A percentile compares a stretch with the other conserved stretches of the same genome.
Evolutionary conservation across 352 stramenopile species (phyloP).

Genomic region (Phytophthora megakarya): DNA sequence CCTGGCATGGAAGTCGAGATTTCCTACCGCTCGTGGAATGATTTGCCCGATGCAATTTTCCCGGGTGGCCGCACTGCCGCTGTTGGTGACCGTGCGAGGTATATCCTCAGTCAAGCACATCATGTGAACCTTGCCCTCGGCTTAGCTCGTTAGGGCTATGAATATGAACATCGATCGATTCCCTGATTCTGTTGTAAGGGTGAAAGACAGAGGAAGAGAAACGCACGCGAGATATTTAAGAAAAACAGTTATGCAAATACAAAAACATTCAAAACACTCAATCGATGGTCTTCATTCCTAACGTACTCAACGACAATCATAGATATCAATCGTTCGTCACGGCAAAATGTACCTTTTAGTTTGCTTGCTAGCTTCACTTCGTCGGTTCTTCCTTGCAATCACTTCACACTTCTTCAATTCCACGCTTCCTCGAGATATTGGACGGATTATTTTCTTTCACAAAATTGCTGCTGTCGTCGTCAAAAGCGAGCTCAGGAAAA

Average conservation of each 20-base stretch:
- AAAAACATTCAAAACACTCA: slow-evolving; percentile 22
- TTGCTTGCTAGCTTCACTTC: slow-evolving; percentile 7
- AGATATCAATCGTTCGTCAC: slow-evolving; percentile 4
- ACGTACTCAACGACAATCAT: too few species aligned
- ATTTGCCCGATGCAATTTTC: slow-evolving; percentile 70
- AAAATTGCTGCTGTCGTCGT: slow-evolving; percentile 58
- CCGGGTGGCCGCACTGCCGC: slow-evolving; percentile 57
- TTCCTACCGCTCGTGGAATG: slow-evolving; percentile 66
- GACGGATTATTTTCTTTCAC: slow-evolving; percentile 72
- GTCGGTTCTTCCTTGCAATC: slow-evolving; percentile 10
- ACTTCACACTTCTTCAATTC: slow-evolving; percentile 66
- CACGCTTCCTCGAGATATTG: slow-evolving; percentile 61
- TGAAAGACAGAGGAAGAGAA: not conserved
- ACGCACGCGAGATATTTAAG: slow-evolving; percentile 40
- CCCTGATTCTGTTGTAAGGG: not conserved
- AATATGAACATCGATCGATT: slow-evolving; percentile 26
- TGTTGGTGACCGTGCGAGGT: slow-evolving; percentile 74
- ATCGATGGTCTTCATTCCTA: slow-evolving; percentile 15
- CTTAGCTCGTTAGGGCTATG: slow-evolving; percentile 44
- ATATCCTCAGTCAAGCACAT: slow-evolving; percentile 80
- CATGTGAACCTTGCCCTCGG: slow-evolving; percentile 61
- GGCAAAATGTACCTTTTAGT: slow-evolving; percentile 27
- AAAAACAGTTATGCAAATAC: slow-evolving; percentile 38
- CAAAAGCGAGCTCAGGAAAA: slow-evolving; percentile 77
- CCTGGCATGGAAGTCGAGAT: slow-evolving; percentile 65